Percentiles rank a stretch among this genome's conserved stretches.
These are phyloP conservation scores for Apiospora saccharicola DNA, from an alignment of 2,329 filamentous ascomycete genomes.

Conservation along the genomic window DNA sequence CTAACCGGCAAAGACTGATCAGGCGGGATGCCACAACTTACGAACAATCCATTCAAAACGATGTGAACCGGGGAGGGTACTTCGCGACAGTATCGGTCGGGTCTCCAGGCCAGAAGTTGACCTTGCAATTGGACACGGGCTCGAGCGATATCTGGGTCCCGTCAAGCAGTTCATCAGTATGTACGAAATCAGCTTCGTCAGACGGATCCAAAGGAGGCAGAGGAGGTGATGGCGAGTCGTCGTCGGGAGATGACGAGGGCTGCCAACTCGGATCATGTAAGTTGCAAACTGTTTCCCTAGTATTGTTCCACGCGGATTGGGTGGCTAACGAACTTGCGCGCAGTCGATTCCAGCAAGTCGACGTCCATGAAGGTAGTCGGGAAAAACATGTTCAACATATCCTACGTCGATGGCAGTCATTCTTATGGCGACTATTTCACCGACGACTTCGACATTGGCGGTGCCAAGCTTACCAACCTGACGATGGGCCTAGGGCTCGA, in stretches of 20 bases:
- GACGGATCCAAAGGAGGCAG: slow-evolving; percentile 24
- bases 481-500: slow-evolving; percentile 64
- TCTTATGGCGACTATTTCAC: slow-evolving; percentile 65
- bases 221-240: slow-evolving; percentile 24
- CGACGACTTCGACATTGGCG: slow-evolving; percentile 63
- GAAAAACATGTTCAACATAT: slow-evolving; percentile 59
- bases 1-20: slow-evolving; percentile 34
- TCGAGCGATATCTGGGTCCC: slow-evolving; percentile 72
- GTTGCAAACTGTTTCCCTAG: slow-evolving; percentile 33
- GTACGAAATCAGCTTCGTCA: slow-evolving; percentile 37
- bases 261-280: slow-evolving; percentile 57
- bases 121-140: slow-evolving; percentile 69
- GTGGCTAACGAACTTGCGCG: background rate
- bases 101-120: slow-evolving; percentile 63
- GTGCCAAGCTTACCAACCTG: slow-evolving; percentile 58
- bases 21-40: slow-evolving; percentile 50
- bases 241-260: slow-evolving; percentile 34
- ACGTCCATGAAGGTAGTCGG: slow-evolving; percentile 54
- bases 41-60: slow-evolving; percentile 54
- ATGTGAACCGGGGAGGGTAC: slow-evolving; percentile 56
- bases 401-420: slow-evolving; percentile 67
- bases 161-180: slow-evolving; percentile 47
- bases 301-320: background rate
- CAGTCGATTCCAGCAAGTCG: slow-evolving; percentile 57
- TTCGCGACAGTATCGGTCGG: slow-evolving; percentile 65